Percentiles rank a stretch among this genome's conserved stretches.
phyloP scores from a whole-genome alignment of 2,329 filamentous ascomycete genomes.

The Emmonsia crescens region DNA sequence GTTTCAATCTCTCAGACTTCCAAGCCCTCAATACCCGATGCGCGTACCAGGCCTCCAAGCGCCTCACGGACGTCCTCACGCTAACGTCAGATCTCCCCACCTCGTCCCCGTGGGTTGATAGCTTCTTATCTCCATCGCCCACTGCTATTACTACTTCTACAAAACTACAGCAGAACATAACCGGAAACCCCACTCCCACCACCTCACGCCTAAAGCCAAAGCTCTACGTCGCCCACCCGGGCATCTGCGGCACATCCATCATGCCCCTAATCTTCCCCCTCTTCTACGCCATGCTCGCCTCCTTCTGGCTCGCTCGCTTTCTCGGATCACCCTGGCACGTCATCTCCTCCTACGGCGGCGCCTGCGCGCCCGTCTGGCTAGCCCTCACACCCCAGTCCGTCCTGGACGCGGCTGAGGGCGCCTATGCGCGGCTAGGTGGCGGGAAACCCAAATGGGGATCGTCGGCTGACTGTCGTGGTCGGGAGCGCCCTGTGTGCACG shows the following conservation, averaged over 20 bases:
- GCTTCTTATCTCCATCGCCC: conserved; percentile 42
- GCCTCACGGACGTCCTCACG: conserved; percentile 72
- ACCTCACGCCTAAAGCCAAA: conserved; percentile 37
- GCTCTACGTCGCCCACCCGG: conserved; percentile 75
- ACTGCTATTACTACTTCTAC: conserved; percentile 12
- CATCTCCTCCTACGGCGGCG: conserved; percentile 63
- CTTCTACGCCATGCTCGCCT: conserved; percentile 54
- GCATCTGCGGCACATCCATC: conserved; percentile 72
- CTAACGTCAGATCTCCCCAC: conserved; percentile 60
- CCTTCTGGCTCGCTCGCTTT: conserved; percentile 62
- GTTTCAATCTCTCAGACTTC: conserved; percentile 58
- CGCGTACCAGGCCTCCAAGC: conserved; percentile 80
- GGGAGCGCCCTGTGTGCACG: conserved; percentile 57
- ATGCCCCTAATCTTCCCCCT: conserved; percentile 63
- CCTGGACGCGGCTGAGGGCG: conserved; percentile 27
- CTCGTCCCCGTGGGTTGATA: conserved; percentile 44
- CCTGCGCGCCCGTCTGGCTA: conserved; percentile 66
- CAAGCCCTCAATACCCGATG: conserved; percentile 54
- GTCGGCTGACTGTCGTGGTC: conserved; percentile 48
- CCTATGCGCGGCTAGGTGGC: conserved; percentile 47
- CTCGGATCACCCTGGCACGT: conserved; percentile 84
- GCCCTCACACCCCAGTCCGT: conserved; percentile 51
- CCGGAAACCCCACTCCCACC: conserved; percentile 13
- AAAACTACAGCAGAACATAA: background rate
- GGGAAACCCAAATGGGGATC: conserved; percentile 76